phyloP scores from a whole-genome alignment of 2,329 filamentous ascomycete genomes.

The Cladosporium sp. region DNA sequence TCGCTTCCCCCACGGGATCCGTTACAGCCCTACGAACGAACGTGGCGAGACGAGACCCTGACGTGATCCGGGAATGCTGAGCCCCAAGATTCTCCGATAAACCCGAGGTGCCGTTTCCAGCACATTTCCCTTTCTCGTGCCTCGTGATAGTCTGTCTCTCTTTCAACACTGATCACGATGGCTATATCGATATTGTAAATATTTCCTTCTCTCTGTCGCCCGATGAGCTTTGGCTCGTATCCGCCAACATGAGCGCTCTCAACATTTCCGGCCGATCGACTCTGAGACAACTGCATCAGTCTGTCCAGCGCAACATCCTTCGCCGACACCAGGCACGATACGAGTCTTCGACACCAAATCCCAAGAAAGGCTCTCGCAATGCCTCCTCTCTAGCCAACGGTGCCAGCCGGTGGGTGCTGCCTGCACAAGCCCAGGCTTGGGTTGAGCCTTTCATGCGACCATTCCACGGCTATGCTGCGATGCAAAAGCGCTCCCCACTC shows the following conservation, averaged over 20 bases:
- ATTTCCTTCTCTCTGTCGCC: not conserved
- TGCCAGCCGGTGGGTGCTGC: constrained; percentile 29
- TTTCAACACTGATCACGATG: constrained; percentile 13
- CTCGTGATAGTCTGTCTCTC: not conserved
- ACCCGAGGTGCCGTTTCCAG: constrained; percentile 4
- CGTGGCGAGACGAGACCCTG: constrained; percentile 7
- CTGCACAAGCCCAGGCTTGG: constrained; percentile 44
- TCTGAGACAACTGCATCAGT: constrained; percentile 28
- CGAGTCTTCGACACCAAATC: constrained; percentile 20
- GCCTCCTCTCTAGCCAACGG: constrained; percentile 11
- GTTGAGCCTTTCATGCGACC: constrained; percentile 43
- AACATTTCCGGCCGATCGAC: constrained; percentile 26
- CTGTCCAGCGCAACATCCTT: constrained; percentile 30
- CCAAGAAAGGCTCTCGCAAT: constrained; percentile 14
- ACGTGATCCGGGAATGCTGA: constrained; percentile 2
- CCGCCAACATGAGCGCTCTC: constrained; percentile 23
- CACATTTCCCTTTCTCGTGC: not conserved
- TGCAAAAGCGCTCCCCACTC: constrained; percentile 69
- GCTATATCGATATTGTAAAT: not conserved
- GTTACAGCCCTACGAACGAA: not conserved
- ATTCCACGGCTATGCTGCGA: constrained; percentile 59
- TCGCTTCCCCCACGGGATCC: not conserved
- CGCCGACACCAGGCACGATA: constrained; percentile 24
- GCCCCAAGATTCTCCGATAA: constrained; percentile 2
- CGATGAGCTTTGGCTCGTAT: not conserved